Conservation (phyloP, 208 protist genomes). For the Giardia duodenalis region DNA sequence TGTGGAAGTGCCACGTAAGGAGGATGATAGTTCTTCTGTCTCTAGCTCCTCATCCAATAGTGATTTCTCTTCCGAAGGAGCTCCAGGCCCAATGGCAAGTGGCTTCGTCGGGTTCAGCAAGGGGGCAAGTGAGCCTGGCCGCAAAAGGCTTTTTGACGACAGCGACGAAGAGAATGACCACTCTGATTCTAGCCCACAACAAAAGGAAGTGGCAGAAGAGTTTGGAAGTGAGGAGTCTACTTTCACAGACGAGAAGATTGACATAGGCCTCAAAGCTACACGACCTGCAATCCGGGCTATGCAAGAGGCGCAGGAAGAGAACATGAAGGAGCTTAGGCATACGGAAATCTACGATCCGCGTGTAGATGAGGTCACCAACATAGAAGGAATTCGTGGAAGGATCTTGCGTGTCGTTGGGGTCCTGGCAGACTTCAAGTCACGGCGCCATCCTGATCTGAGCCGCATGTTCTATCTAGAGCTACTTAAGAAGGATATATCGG, state of each 20-base stretch:
- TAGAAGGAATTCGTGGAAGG: neutral
- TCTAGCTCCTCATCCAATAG: too few relatives aligned
- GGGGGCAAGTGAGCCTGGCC: too few relatives aligned
- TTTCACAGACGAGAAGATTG: neutral
- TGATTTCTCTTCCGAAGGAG: too few relatives aligned
- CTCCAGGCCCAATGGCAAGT: too few relatives aligned
- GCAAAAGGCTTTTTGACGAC: too few relatives aligned
- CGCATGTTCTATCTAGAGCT: neutral
- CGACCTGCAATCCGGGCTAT: neutral
- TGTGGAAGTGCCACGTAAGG: too few relatives aligned
- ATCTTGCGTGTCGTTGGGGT: neutral
- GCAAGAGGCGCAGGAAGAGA: neutral
- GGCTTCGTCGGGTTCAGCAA: too few relatives aligned
- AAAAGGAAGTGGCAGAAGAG: too few relatives aligned
- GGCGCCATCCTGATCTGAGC: neutral
- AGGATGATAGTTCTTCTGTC: too few relatives aligned
- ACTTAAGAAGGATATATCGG: constrained; percentile 1
- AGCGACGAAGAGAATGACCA: too few relatives aligned
- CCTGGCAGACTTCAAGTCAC: constrained; percentile 10
- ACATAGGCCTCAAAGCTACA: neutral
- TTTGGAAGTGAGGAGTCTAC: too few relatives aligned
- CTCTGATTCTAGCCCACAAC: too few relatives aligned
- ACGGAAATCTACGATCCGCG: constrained; percentile 1
- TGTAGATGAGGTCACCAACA: neutral
- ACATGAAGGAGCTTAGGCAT: neutral